Conservation (phyloP, 202 grass and related monocot genomes). For the Setaria italica region DNA sequence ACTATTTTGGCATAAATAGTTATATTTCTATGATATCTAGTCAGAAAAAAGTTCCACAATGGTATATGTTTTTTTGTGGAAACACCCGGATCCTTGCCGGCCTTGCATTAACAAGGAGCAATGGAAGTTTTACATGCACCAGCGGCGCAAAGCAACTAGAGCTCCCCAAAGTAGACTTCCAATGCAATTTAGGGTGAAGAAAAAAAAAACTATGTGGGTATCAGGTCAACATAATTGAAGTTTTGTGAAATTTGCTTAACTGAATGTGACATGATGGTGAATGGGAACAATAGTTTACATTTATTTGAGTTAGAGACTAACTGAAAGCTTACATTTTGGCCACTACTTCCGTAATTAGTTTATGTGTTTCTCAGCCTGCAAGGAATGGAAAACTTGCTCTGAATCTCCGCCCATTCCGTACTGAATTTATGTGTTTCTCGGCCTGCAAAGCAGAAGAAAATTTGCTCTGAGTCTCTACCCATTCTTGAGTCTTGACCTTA, state of each 20-base stretch:
- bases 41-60: background rate
- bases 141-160: too few relatives aligned
- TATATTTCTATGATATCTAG: background rate
- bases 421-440: background rate
- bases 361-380: background rate
- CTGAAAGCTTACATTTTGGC: background rate
- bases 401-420: background rate
- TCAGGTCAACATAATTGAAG: background rate
- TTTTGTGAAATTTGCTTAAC: background rate
- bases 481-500: constrained; percentile 1
- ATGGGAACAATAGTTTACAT: background rate
- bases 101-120: too few relatives aligned
- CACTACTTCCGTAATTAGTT: background rate
- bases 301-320: background rate
- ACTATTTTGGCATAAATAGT: background rate
- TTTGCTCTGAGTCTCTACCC: constrained; percentile 3
- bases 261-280: background rate
- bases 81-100: too few relatives aligned
- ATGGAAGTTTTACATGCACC: too few relatives aligned
- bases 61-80: too few relatives aligned
- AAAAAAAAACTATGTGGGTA: background rate
- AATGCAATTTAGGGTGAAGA: too few relatives aligned
- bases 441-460: background rate
- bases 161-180: background rate
- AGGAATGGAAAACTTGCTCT: constrained; percentile 3